A percentile compares a stretch with the other conserved stretches of the same genome.
These are phyloP conservation scores for Rosa persica DNA, from an alignment of 306 rosid genomes.

Conservation along the genomic window DNA sequence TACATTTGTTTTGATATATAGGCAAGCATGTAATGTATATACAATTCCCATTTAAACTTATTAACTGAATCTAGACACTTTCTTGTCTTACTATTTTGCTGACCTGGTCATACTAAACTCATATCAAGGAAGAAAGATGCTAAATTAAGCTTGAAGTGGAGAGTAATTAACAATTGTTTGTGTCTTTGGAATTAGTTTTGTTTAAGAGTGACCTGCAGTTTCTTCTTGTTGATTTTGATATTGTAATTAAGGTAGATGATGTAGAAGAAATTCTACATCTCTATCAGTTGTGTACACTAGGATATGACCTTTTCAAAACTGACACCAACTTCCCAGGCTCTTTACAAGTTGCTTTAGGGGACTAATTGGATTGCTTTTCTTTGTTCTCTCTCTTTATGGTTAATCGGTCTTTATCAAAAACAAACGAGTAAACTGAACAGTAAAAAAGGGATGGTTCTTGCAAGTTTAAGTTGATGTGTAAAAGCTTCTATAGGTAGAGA, in stretches of 20 bases:
- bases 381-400: neutral
- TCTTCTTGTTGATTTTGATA: neutral
- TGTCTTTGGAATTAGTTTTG: neutral
- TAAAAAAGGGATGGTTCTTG: neutral
- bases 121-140: neutral
- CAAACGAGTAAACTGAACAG: neutral
- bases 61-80: neutral
- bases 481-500: neutral
- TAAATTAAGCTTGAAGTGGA: neutral
- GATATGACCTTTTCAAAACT: conserved; percentile 9
- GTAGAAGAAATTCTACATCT: neutral
- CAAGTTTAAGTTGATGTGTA: conserved; percentile 9
- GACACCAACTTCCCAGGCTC: conserved; percentile 1
- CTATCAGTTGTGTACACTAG: neutral
- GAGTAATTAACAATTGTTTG: neutral
- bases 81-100: neutral
- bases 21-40: neutral
- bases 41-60: neutral
- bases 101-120: neutral
- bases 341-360: conserved; percentile 10
- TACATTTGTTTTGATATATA: neutral
- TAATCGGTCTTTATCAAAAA: neutral
- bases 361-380: neutral
- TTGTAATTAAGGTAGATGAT: conserved; percentile 13
- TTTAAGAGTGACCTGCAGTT: neutral